Conservation (phyloP, 371 early-diverging fungal genomes). For the Mucor racemosus region DNA sequence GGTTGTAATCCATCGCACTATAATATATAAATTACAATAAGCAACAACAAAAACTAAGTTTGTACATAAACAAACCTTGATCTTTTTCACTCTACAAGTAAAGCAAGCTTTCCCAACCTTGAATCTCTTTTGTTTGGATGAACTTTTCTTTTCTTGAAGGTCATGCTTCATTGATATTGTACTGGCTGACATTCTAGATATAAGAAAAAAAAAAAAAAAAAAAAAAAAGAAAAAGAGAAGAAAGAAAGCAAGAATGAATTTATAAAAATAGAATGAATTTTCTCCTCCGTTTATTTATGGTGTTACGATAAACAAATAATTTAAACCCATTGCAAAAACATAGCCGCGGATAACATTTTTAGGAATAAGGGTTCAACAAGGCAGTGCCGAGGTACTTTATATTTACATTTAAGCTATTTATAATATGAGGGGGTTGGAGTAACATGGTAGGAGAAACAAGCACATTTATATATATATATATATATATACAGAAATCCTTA, state of each 20-base stretch:
- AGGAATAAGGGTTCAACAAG: conserved; percentile 4
- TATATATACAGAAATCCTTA: not conserved
- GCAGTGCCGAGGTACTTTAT: conserved; percentile 4
- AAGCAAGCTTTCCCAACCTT: conserved; percentile 54
- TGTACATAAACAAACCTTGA: conserved; percentile 37
- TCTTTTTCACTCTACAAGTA: conserved; percentile 54
- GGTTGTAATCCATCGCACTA: conserved; percentile 60
- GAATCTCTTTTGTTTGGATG: conserved; percentile 39
- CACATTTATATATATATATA: not conserved
- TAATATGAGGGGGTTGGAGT: not conserved
- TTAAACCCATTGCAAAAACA: not conserved
- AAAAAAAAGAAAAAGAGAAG: not conserved
- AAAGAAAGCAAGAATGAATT: not conserved
- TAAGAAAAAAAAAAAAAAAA: not conserved
- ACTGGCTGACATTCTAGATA: not conserved
- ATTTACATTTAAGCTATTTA: conserved; percentile 2
- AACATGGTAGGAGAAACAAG: not conserved
- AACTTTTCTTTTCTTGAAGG: conserved; percentile 5
- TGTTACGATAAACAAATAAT: not conserved
- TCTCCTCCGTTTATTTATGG: not conserved
- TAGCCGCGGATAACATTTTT: conserved; percentile 1
- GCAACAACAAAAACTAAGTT: not conserved
- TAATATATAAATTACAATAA: not conserved
- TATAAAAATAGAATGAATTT: not conserved
- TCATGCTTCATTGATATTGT: conserved; percentile 10